A percentile compares a stretch with the other conserved stretches of the same genome.
Conservation (phyloP, 768 basidiomycete species). For the Amanita exitialis region DNA sequence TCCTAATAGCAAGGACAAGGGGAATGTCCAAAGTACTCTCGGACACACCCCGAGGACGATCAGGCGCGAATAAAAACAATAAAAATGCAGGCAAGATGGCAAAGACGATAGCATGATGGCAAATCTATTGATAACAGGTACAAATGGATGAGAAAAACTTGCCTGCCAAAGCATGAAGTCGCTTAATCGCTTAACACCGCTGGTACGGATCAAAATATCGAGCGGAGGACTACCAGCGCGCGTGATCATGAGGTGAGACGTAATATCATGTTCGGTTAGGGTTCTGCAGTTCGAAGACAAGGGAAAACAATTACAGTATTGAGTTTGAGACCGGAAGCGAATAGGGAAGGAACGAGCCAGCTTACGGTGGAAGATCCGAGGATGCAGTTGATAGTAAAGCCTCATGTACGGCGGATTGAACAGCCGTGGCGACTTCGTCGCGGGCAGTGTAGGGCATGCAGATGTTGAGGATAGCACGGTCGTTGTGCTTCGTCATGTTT, state of each 20-base stretch:
- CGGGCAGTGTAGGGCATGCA: constrained; percentile 89
- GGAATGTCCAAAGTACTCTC: too few relatives aligned
- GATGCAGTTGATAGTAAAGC: constrained; percentile 17
- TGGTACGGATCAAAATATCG: constrained; percentile 86
- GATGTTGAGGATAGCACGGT: constrained; percentile 72
- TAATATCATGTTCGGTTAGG: constrained; percentile 61
- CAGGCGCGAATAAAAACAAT: background rate
- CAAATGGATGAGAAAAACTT: constrained; percentile 13
- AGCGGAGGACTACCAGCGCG: constrained; percentile 64
- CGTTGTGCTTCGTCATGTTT: constrained; percentile 63
- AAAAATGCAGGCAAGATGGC: too few relatives aligned
- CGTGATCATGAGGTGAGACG: constrained; percentile 56
- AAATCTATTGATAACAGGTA: too few relatives aligned
- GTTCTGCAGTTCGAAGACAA: constrained; percentile 11
- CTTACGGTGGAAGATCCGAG: background rate
- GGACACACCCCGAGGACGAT: too few relatives aligned
- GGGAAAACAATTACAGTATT: background rate
- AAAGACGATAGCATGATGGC: too few relatives aligned
- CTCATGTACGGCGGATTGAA: constrained; percentile 41
- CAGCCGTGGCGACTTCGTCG: constrained; percentile 83
- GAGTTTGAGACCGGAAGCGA: background rate
- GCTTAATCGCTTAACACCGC: constrained; percentile 80
- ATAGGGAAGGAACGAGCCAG: too few relatives aligned
- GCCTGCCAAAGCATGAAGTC: constrained; percentile 98
- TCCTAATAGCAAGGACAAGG: too few relatives aligned